Conservation (phyloP, 1,284 basidiomycete species). For the Ceratobasidium papillatum region DNA sequence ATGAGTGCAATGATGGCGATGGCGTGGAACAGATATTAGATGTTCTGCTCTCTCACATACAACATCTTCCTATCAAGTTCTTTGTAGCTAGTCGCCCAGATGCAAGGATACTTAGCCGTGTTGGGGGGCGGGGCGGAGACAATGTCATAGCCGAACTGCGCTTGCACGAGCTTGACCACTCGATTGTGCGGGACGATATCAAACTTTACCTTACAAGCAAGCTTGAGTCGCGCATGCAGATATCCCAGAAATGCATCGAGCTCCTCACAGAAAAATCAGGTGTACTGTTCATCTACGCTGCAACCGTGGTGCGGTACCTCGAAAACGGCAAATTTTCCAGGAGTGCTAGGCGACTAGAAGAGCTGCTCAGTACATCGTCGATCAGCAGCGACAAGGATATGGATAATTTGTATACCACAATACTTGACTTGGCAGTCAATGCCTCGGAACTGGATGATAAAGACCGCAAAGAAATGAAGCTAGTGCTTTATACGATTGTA, state of each 20-base stretch:
- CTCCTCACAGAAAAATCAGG: not conserved
- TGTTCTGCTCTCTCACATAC: not conserved
- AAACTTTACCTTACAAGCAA: slow-evolving; percentile 10
- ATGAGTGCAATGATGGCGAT: slow-evolving; percentile 35
- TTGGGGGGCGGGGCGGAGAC: not conserved
- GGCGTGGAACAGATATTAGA: slow-evolving; percentile 10
- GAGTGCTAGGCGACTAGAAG: not conserved
- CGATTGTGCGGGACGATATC: slow-evolving; percentile 39
- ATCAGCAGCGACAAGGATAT: not conserved
- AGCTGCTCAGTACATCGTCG: not conserved
- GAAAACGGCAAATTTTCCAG: not conserved
- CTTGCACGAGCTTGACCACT: slow-evolving; percentile 39
- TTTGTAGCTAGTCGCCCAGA: slow-evolving; percentile 41
- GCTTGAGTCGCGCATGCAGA: not conserved
- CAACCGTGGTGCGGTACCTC: slow-evolving; percentile 22
- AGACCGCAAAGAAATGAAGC: not conserved
- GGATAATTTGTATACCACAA: not conserved
- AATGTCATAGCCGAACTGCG: not conserved
- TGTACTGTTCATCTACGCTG: slow-evolving; percentile 28
- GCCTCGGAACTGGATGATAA: not conserved
- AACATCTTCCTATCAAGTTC: slow-evolving; percentile 28
- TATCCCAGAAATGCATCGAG: not conserved
- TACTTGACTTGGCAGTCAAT: not conserved
- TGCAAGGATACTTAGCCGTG: slow-evolving; percentile 11
- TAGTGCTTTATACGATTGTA: not conserved